Conservation (phyloP, 1,139 yeast species). For the Meyerozyma elateridarum region DNA sequence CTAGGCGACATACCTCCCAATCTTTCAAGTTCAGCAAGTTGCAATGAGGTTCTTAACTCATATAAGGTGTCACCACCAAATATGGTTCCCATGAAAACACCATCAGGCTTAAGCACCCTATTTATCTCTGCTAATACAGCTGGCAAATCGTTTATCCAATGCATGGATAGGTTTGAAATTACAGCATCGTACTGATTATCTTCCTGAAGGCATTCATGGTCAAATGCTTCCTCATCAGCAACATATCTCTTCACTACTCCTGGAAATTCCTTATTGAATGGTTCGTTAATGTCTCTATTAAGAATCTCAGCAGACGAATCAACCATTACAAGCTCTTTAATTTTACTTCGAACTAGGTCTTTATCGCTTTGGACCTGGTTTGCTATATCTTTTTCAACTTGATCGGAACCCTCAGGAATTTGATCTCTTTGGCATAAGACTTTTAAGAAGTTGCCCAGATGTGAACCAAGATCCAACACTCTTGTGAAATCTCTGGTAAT, state of each 20-base stretch:
- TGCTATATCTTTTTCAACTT: slow-evolving; percentile 24
- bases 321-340: slow-evolving; percentile 59
- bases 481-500: slow-evolving; percentile 59
- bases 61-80: slow-evolving; percentile 82
- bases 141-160: slow-evolving; percentile 86
- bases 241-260: slow-evolving; percentile 45
- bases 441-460: slow-evolving; percentile 57
- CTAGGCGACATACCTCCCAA: slow-evolving; percentile 78
- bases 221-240: slow-evolving; percentile 64
- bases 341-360: slow-evolving; percentile 43
- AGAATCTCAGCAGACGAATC: slow-evolving; percentile 58
- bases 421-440: slow-evolving; percentile 27
- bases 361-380: slow-evolving; percentile 50
- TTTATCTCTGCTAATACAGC: slow-evolving; percentile 53
- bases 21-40: slow-evolving; percentile 77
- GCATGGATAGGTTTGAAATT: slow-evolving; percentile 67
- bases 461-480: slow-evolving; percentile 69
- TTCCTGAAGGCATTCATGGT: slow-evolving; percentile 32
- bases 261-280: slow-evolving; percentile 33
- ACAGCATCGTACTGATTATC: slow-evolving; percentile 64
- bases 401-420: slow-evolving; percentile 23
- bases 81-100: slow-evolving; percentile 78
- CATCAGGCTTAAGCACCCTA: slow-evolving; percentile 70
- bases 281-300: slow-evolving; percentile 39
- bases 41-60: slow-evolving; percentile 75